A percentile compares a stretch with the other conserved stretches of the same genome.
Conservation (phyloP, 2,329 filamentous ascomycete genomes). For the Fonsecaea erecta region DNA sequence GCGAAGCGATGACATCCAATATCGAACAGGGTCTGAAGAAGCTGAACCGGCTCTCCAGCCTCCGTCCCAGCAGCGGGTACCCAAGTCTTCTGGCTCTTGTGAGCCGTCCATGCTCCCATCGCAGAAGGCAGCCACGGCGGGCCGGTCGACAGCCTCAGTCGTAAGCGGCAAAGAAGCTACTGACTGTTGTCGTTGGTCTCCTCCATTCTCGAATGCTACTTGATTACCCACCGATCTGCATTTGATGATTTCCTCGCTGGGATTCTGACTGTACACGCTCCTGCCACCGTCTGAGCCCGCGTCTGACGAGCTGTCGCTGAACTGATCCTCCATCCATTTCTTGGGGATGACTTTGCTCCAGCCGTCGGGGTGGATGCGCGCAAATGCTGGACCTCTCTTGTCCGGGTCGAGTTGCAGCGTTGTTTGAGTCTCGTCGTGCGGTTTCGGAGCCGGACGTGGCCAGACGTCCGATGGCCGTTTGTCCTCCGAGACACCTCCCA, state of each 20-base stretch:
- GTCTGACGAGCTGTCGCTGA: constrained; percentile 10
- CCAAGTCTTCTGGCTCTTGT: background rate
- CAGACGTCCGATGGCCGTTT: background rate
- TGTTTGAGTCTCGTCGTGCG: background rate
- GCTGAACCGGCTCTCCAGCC: background rate
- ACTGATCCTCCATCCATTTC: constrained; percentile 28
- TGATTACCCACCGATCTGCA: background rate
- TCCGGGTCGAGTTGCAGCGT: constrained; percentile 13
- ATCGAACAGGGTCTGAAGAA: constrained; percentile 1
- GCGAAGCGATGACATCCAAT: constrained; percentile 8
- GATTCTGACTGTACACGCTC: constrained; percentile 26
- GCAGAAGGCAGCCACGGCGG: background rate
- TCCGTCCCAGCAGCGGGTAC: background rate
- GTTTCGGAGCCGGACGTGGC: background rate
- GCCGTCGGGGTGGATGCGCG: constrained; percentile 21
- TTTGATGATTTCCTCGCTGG: constrained; percentile 2
- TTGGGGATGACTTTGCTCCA: constrained; percentile 28
- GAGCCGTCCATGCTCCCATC: background rate
- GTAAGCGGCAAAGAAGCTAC: background rate
- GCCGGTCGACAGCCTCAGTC: background rate
- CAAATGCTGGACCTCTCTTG: constrained; percentile 19
- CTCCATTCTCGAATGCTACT: background rate
- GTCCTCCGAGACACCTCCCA: too few species aligned
- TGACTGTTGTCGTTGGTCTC: background rate
- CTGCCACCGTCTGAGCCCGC: constrained; percentile 7